Evolutionary conservation across 2,329 filamentous ascomycete species (phyloP).

Genomic region (Stachybotrys echinatus): DNA sequence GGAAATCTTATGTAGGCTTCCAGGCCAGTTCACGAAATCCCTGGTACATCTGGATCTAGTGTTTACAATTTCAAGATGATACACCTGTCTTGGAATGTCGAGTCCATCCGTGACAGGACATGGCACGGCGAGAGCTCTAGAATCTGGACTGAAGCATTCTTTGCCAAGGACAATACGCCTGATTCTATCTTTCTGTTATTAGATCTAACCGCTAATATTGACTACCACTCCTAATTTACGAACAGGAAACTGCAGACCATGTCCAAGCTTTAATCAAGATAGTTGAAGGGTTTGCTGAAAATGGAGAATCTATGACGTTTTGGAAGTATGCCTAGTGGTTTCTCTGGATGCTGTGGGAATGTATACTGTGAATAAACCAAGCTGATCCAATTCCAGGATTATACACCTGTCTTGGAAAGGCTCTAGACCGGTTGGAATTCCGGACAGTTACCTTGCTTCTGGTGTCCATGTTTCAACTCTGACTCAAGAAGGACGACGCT

Average conservation of each 20-base stretch:
- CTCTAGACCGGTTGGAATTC: too few relatives aligned
- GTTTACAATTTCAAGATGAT: conserved; percentile 22
- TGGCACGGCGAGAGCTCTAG: conserved; percentile 14
- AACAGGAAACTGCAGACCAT: not conserved
- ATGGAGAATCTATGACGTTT: too few relatives aligned
- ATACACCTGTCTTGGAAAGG: too few relatives aligned
- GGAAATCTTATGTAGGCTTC: too few relatives aligned
- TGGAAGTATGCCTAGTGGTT: too few relatives aligned
- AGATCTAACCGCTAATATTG: not conserved
- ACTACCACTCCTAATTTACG: not conserved
- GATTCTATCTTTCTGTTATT: not conserved
- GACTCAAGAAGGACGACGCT: too few relatives aligned
- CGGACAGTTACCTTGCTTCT: too few relatives aligned
- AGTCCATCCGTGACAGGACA: conserved; percentile 13
- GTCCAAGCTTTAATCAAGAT: not conserved
- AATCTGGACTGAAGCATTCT: conserved; percentile 15
- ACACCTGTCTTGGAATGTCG: conserved; percentile 12
- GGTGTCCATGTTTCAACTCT: too few relatives aligned
- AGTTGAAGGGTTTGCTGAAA: too few relatives aligned
- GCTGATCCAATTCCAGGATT: too few relatives aligned
- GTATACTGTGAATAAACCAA: too few relatives aligned
- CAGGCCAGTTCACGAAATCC: not conserved
- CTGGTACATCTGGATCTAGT: conserved; percentile 7
- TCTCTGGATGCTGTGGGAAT: too few relatives aligned
- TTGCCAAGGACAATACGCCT: conserved; percentile 9